Evolutionary conservation across 2,329 filamentous ascomycete species (phyloP).

Genomic region (Arthrinium puccinioides): DNA sequence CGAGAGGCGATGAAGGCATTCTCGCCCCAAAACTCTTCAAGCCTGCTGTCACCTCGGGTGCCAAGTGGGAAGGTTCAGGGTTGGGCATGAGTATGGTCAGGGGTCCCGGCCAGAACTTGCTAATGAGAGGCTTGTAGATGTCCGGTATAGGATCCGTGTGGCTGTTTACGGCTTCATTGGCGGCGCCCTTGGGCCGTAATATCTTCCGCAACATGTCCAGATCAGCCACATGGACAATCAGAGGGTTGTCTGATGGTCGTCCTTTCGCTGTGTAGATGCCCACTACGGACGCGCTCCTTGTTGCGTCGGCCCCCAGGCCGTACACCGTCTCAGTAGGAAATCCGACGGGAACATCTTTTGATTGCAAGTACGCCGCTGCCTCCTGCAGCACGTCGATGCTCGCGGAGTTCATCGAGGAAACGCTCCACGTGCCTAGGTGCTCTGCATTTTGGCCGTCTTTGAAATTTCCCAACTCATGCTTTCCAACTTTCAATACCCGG

Average conservation of each 20-base stretch:
- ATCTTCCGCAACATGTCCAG: slow-evolving; percentile 65
- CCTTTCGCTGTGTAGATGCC: slow-evolving; percentile 94
- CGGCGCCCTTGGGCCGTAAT: slow-evolving; percentile 29
- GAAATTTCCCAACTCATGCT: slow-evolving; percentile 17
- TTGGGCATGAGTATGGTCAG: slow-evolving; percentile 84
- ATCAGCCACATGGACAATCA: slow-evolving; percentile 88
- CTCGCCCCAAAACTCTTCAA: slow-evolving; percentile 80
- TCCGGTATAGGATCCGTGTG: slow-evolving; percentile 48
- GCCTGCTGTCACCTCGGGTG: slow-evolving; percentile 86
- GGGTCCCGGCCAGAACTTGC: slow-evolving; percentile 88
- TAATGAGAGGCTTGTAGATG: slow-evolving; percentile 73
- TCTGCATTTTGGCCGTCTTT: slow-evolving; percentile 12
- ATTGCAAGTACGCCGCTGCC: slow-evolving; percentile 60
- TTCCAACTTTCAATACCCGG: slow-evolving; percentile 14
- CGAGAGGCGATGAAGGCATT: slow-evolving; percentile 81
- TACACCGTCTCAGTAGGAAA: slow-evolving; percentile 99
- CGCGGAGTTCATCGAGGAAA: slow-evolving; percentile 13
- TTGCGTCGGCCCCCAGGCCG: slow-evolving; percentile 92
- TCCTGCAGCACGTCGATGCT: slow-evolving; percentile 38
- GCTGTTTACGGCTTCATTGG: slow-evolving; percentile 15
- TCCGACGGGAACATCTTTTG: slow-evolving; percentile 69
- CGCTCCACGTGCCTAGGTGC: slow-evolving; percentile 18
- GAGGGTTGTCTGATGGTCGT: slow-evolving; percentile 84
- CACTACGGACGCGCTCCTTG: slow-evolving; percentile 70
- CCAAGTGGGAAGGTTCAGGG: slow-evolving; percentile 61